Evolutionary conservation across 2,329 filamentous ascomycete species (phyloP), one percentile per base, ranked within the genome.

Genomic region (Diaporthe velutina): DNA sequence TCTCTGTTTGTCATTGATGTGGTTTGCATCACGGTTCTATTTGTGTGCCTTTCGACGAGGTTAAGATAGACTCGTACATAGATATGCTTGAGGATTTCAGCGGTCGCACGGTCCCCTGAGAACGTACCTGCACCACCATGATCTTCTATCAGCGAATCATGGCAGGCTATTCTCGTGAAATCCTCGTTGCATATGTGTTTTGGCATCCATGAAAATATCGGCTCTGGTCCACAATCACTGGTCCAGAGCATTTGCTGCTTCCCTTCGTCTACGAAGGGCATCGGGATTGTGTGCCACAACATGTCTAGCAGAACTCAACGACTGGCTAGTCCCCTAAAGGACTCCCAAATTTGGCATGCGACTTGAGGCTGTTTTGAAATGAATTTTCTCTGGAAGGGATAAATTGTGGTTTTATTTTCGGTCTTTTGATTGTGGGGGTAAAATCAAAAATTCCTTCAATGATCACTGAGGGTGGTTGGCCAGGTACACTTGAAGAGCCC

Each of bases 401-500:
- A 17, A 22, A 19, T 22, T 48, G 19, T 2, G 19, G 3, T 3
- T 4, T n/a, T n/a, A n/a, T n/a, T n/a, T n/a, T n/a, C n/a, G n/a
- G n/a, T n/a, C n/a, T n/a, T n/a, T n/a, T n/a, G n/a, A n/a, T n/a
- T n/a, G n/a, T n/a, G n/a, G n/a, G n/a, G n/a, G n/a, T n/a, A n/a
- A n/a, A n/a, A n/a, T n/a, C n/a, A n/a, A n/a, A n/a, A 48, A 22
- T 48, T 10, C 6, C 7, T 1, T 3, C 42, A 17, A 48, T 9
- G 42, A 7, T 48, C 19, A 48, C 3, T 22, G 3, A 58, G 30
- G 19, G 19, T 38, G 54, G 30, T 33, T 45, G 25, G 58, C 58
- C 25, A 64, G 9, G 74, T 83, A 85, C 4, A 85, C 83, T 60
- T 86, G 85, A 70, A 86, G 57, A 22, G 80, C 84, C 13, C 85